phyloP scores from a whole-genome alignment of 345 rosid genomes.

The Populus nigra region DNA sequence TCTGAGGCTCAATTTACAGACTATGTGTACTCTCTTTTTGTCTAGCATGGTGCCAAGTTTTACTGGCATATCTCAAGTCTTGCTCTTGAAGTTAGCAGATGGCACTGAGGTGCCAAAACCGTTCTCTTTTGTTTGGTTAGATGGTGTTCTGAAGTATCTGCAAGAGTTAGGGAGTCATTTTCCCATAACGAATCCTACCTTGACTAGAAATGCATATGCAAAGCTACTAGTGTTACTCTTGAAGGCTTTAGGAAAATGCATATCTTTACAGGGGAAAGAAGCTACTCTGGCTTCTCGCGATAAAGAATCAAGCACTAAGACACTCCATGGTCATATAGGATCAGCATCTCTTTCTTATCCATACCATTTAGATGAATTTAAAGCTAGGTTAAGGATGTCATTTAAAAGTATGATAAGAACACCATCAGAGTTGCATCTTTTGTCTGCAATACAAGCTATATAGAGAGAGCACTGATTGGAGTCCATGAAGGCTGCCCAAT shows the following conservation, averaged over 20 bases:
- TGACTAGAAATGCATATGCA: slow-evolving; percentile 42
- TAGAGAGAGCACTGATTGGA: slow-evolving; percentile 83
- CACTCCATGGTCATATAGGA: slow-evolving; percentile 30
- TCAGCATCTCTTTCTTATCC: slow-evolving; percentile 34
- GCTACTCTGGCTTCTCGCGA: slow-evolving; percentile 73
- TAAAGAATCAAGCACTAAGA: slow-evolving; percentile 58
- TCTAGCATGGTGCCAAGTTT: slow-evolving; percentile 44
- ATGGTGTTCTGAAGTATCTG: slow-evolving; percentile 70
- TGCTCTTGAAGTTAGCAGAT: slow-evolving; percentile 58
- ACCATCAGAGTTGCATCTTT: slow-evolving; percentile 60
- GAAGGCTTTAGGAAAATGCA: slow-evolving; percentile 78
- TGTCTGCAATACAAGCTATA: slow-evolving; percentile 61
- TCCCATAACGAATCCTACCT: slow-evolving; percentile 40
- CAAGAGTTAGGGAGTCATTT: slow-evolving; percentile 72
- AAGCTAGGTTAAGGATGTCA: slow-evolving; percentile 63
- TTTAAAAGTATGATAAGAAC: slow-evolving; percentile 56
- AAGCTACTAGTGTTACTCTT: slow-evolving; percentile 66
- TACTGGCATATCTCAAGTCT: slow-evolving; percentile 45
- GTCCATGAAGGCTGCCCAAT: slow-evolving; percentile 45
- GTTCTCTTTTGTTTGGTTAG: slow-evolving; percentile 67
- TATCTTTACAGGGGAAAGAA: slow-evolving; percentile 70
- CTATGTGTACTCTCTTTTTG: slow-evolving; percentile 30
- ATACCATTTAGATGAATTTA: slow-evolving; percentile 58
- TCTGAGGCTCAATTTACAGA: slow-evolving; percentile 59
- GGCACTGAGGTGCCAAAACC: slow-evolving; percentile 40